Base-by-base conservation (phyloP, 1,139 yeast genomes). In the Ogataea hybrid region DNA sequence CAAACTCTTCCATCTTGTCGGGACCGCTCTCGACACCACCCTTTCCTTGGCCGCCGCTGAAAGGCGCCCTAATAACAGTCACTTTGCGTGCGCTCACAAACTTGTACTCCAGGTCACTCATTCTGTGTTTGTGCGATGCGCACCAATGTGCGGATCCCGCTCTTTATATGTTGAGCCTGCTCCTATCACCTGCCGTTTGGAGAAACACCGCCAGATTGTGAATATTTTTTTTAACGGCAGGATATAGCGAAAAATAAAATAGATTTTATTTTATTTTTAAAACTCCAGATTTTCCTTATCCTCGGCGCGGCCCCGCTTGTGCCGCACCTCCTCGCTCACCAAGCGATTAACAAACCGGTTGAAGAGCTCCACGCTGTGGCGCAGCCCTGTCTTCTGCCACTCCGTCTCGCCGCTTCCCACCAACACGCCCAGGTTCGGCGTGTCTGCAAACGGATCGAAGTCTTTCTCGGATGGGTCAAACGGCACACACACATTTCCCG, bases 401-500 rank as follows among this genome's bases (percentile, higher is more conserved):
- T 65, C 68, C 2, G 57, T 48, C 39, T 64, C 57, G 35, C 70
- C 67, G 31, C 52, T 48, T 12, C 46, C 45, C 36, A 81, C 82
- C 23, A 90, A 64, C 38, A 69, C 69, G 37, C 79, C 68, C 43
- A 90, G 70, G 41, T 83, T 86, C 7, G 98, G 98, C 1, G 95
- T 92, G 37, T 55, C 61, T 11, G 69, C 71, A 53, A 75, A 74
- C 1, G 97, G 97, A 53, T 84, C 80, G 58, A 92, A 92, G 1
- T 79, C 78, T 43, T 75, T 75, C 53, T 58, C 61, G 27, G 51
- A 58, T 17, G 86, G 79, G 57, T 83, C 86, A 55, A 92, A 89
- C 0, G 98, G 97, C 6, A 94, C 97, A 77, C 98, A 92, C 4
- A 92, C 86, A 54, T 89, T 85, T n/a, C 97, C 97, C 0, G 99